Evolutionary conservation across 1,284 basidiomycete species (phyloP), one percentile per base, ranked within the genome.

Genomic region (Phellinidium pouzarii): DNA sequence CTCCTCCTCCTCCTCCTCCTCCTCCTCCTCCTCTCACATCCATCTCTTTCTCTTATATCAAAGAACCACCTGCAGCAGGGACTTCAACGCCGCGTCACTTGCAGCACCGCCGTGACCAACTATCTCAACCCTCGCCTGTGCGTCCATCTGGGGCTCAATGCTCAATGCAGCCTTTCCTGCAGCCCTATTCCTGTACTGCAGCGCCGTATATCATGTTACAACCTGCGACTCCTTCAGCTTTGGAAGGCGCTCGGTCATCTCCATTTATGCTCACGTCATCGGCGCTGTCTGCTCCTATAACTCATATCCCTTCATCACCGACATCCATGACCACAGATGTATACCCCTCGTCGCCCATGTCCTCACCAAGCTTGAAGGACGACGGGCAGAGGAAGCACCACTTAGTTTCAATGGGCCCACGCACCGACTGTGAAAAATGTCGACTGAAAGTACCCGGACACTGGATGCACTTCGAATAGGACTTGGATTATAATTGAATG

Each of bases 371-470:
- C 14, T 44, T 27, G 42, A 52, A 22, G 23, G 17, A 23, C 38
- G 29, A 20, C 37, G 22, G 19, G 22, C 50, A 19, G 19, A 66
- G 66, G 45, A 77, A 69, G 58, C 71, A 70, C 49, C 74, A 77
- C 4, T 76, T 87, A 59, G 26, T 55, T 7, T 80, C 77, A 53
- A 87, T 88, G 81, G 85, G 85, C 9, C 85, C 84, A 1, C 74
- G 84, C 5, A 71, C 77, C 3, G 84, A 84, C 61, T 88, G 86
- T 61, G 71, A 84, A 48, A 84, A 84, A 59, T 88, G 85, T 66
- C 71, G 77, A 52, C 63, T 77, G 59, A 80, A 82, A 2, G 74
- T 86, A 3, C 80, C 79, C 61, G 85, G 84, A 3, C 85, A 88
- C 62, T 85, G 76, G 66, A 78, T 80, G 63, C 85, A 88, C 66